Percentiles rank a stretch among this genome's conserved stretches.
These are phyloP conservation scores for Ilyonectria destructans DNA, from an alignment of 2,329 filamentous ascomycete species.

Conservation along the genomic window DNA sequence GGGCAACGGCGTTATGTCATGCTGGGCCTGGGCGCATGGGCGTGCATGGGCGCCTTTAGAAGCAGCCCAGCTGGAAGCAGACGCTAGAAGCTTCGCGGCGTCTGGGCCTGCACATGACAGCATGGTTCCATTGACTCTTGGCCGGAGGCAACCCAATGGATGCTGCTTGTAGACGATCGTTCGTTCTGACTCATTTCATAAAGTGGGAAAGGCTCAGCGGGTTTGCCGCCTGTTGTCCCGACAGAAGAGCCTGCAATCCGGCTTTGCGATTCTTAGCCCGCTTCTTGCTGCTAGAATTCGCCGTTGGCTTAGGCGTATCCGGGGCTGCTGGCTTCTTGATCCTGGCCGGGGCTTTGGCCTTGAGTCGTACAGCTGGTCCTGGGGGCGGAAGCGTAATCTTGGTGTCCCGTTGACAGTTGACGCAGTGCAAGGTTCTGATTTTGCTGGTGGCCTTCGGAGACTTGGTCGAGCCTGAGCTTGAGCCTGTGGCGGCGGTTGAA, in stretches of 20 bases:
- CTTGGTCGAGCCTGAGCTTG: not conserved
- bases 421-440: constrained; percentile 63
- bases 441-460: constrained; percentile 42
- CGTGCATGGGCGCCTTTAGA: constrained; percentile 17
- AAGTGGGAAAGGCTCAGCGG: constrained; percentile 71
- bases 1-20: constrained; percentile 54
- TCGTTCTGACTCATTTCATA: constrained; percentile 55
- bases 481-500: constrained; percentile 1
- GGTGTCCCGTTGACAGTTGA: constrained; percentile 63
- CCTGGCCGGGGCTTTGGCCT: constrained; percentile 34
- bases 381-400: constrained; percentile 59
- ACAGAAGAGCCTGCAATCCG: constrained; percentile 77
- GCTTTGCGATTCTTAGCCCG: constrained; percentile 77
- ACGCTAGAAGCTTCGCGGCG: constrained; percentile 48
- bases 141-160: not conserved
- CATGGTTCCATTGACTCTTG: constrained; percentile 29
- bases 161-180: not conserved
- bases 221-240: constrained; percentile 62
- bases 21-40: constrained; percentile 17
- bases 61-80: constrained; percentile 28
- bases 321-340: constrained; percentile 40
- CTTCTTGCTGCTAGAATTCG: constrained; percentile 76
- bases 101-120: not conserved
- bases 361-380: constrained; percentile 48
- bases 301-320: constrained; percentile 54